Percentiles rank a stretch among this genome's conserved stretches.
Conservation (phyloP, 228 moss, liverwort and hornwort genomes). For the Sphagnum magellanicum region DNA sequence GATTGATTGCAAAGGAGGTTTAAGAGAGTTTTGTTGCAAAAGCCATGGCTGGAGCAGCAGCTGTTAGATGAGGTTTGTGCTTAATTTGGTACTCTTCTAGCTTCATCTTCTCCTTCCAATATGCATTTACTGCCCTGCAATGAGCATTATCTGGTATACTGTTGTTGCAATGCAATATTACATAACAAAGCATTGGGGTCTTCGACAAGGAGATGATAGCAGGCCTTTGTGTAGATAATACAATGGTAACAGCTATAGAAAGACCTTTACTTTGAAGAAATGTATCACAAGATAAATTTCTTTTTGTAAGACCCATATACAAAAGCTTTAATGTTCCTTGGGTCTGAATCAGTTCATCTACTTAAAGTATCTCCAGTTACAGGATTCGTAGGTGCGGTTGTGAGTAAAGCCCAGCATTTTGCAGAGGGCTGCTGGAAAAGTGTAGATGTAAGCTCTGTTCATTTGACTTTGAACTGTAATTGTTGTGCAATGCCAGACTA, state of each 20-base stretch:
- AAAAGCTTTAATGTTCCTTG: not conserved
- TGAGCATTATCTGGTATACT: too few relatives aligned
- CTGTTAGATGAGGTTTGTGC: constrained; percentile 56
- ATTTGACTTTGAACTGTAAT: not conserved
- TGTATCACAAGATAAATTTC: constrained; percentile 50
- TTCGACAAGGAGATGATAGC: constrained; percentile 68
- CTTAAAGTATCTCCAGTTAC: not conserved
- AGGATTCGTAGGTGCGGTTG: not conserved
- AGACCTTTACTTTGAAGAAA: constrained; percentile 84
- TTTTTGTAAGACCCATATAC: not conserved
- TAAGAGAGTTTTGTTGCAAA: constrained; percentile 55
- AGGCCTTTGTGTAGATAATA: constrained; percentile 79
- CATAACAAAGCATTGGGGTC: not conserved
- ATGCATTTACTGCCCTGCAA: too few relatives aligned
- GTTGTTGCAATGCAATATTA: too few relatives aligned
- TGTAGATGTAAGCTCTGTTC: too few relatives aligned
- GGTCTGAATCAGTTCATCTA: not conserved
- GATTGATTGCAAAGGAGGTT: constrained; percentile 83
- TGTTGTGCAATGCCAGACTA: constrained; percentile 37
- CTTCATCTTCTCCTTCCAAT: not conserved
- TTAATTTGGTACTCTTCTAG: not conserved
- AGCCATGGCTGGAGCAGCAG: constrained; percentile 92
- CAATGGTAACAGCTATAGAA: constrained; percentile 83
- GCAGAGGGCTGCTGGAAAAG: constrained; percentile 29
- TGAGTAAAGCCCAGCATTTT: constrained; percentile 59